Conservation (phyloP, 108 stramenopile genomes). For the Heterococcus sp. region DNA sequence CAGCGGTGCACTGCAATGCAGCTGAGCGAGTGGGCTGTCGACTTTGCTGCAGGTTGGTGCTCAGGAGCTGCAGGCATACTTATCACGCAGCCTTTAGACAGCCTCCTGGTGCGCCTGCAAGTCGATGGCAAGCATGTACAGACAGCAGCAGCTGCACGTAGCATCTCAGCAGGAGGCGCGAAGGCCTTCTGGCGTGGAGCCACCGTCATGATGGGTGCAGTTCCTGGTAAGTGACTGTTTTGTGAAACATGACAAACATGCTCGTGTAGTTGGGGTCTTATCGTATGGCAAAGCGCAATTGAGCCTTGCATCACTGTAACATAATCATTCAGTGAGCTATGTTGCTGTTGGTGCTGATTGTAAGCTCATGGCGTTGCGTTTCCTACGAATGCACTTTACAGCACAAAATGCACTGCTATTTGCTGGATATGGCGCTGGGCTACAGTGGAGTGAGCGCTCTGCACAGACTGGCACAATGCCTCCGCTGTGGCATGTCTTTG, state of each 20-base stretch:
- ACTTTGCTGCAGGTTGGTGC: constrained; percentile 5
- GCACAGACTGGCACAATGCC: background rate
- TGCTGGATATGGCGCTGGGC: constrained; percentile 26
- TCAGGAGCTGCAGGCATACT: constrained; percentile 19
- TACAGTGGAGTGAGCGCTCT: constrained; percentile 3
- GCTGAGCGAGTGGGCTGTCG: background rate
- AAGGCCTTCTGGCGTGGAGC: constrained; percentile 18
- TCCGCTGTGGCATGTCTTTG: constrained; percentile 18
- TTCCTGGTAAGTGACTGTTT: constrained; percentile 2
- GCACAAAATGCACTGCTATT: constrained; percentile 35
- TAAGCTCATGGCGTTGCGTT: background rate
- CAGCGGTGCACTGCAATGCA: background rate
- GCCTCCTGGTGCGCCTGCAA: constrained; percentile 15
- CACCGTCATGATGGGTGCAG: constrained; percentile 13
- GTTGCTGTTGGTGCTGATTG: background rate
- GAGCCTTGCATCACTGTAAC: background rate
- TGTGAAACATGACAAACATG: background rate
- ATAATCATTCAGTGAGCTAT: background rate
- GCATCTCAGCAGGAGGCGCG: constrained; percentile 1
- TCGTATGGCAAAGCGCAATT: too few species aligned
- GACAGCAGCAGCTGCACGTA: background rate
- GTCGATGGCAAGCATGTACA: background rate
- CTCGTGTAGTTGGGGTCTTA: too few species aligned
- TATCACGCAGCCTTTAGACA: constrained; percentile 27
- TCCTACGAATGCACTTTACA: too few species aligned